These are phyloP conservation scores for Talaromyces proteolyticus DNA, from an alignment of 495 filamentous ascomycete genomes.

Conservation along the genomic window DNA sequence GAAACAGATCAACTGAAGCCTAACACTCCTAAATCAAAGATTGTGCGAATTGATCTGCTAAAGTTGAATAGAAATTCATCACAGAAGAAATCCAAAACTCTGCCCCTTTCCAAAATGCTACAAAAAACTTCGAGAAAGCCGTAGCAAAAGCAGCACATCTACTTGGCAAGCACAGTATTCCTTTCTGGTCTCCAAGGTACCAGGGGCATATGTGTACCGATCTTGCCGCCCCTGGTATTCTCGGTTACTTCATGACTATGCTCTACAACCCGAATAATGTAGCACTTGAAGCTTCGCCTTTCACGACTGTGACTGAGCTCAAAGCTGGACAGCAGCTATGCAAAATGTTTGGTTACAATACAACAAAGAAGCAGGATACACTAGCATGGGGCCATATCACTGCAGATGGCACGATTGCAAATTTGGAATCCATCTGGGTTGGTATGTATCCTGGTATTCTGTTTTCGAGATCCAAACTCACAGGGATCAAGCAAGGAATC, in stretches of 20 bases:
- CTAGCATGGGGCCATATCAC: slow-evolving; percentile 36
- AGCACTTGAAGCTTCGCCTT: slow-evolving; percentile 35
- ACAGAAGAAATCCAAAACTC: slow-evolving; percentile 18
- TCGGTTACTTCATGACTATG: slow-evolving; percentile 40
- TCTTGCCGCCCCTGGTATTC: slow-evolving; percentile 22
- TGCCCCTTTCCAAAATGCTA: slow-evolving; percentile 15
- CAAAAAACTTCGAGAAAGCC: slow-evolving; percentile 18
- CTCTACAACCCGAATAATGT: slow-evolving; percentile 46
- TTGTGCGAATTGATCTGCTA: too few species aligned
- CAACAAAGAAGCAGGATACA: slow-evolving; percentile 6
- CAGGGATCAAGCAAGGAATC: slow-evolving; percentile 26
- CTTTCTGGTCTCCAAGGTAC: slow-evolving; percentile 41
- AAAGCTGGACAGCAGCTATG: slow-evolving; percentile 38
- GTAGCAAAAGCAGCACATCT: slow-evolving; percentile 15
- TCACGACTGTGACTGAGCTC: slow-evolving; percentile 32
- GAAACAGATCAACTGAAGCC: too few species aligned
- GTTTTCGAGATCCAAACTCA: background rate
- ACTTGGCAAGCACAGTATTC: slow-evolving; percentile 30
- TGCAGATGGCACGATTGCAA: slow-evolving; percentile 39
- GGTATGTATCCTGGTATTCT: slow-evolving; percentile 1
- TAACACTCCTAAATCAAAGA: too few species aligned
- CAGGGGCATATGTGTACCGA: slow-evolving; percentile 39
- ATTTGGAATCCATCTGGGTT: slow-evolving; percentile 39
- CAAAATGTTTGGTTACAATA: slow-evolving; percentile 35
- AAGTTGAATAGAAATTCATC: slow-evolving; percentile 22